Percentiles rank a stretch among this genome's conserved stretches.
phyloP scores from a whole-genome alignment of 2,329 filamentous ascomycete genomes.

The Ascocoryne sarcoides region DNA sequence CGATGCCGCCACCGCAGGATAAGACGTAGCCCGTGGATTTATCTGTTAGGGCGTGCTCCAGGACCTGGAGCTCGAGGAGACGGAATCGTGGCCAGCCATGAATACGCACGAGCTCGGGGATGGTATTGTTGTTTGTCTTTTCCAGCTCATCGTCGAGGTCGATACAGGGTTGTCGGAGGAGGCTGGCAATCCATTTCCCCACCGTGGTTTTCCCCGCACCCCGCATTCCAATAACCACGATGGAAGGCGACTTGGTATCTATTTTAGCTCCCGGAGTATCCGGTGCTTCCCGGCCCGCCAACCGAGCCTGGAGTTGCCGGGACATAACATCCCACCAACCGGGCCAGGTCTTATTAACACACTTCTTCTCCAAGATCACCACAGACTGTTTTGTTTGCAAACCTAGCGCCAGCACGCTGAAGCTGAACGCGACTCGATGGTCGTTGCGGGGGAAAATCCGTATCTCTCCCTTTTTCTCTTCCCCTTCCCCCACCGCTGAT shows the following conservation, averaged over 20 bases:
- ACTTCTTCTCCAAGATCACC: conserved; percentile 83
- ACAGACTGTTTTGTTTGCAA: conserved; percentile 53
- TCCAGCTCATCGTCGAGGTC: conserved; percentile 89
- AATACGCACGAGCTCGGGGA: conserved; percentile 73
- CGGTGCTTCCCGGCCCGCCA: conserved; percentile 58
- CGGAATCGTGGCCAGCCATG: conserved; percentile 86
- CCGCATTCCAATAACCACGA: conserved; percentile 95
- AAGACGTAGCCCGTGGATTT: conserved; percentile 72
- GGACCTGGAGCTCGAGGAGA: conserved; percentile 63
- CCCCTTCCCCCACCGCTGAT: conserved; percentile 61
- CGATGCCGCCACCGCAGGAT: conserved; percentile 87
- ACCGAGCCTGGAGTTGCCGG: conserved; percentile 63
- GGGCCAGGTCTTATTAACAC: conserved; percentile 95
- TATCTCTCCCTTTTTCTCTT: background rate
- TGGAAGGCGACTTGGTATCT: conserved; percentile 47
- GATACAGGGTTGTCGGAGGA: conserved; percentile 67
- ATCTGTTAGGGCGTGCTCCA: conserved; percentile 66
- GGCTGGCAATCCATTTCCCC: conserved; percentile 72
- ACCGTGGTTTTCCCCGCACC: conserved; percentile 95
- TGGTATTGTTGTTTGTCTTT: conserved; percentile 61
- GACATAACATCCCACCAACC: conserved; percentile 94
- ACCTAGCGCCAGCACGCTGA: conserved; percentile 81
- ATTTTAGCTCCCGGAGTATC: conserved; percentile 32
- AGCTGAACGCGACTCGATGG: conserved; percentile 96
- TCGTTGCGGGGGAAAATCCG: conserved; percentile 61